phyloP scores from a whole-genome alignment of 2,329 filamentous ascomycete species.

The Aspergillus pseudoglaucus region DNA sequence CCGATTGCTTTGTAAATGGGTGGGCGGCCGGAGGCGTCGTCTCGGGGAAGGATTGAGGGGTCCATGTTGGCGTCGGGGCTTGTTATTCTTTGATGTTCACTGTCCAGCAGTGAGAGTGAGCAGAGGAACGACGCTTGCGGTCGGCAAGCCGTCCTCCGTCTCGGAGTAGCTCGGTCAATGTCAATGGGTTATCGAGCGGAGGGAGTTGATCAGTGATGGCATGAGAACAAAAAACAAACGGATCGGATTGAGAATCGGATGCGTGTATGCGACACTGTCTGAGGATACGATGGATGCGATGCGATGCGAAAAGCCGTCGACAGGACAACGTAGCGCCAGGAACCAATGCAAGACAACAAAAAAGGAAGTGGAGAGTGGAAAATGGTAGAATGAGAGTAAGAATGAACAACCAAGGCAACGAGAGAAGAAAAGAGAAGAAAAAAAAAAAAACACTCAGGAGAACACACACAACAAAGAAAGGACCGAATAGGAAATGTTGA shows the following conservation, averaged over 20 bases:
- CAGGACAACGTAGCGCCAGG: background rate
- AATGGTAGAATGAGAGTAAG: background rate
- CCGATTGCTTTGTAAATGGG: constrained; percentile 75
- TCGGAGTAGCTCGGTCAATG: constrained; percentile 6
- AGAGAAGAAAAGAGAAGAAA: background rate
- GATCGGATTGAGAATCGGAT: background rate
- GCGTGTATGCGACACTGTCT: too few species aligned
- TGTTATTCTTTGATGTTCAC: constrained; percentile 2
- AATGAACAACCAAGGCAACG: background rate
- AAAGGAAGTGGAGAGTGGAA: background rate
- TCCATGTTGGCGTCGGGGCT: constrained; percentile 33
- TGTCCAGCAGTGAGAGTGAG: constrained; percentile 18
- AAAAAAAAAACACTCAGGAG: constrained; percentile 12
- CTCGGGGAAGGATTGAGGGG: constrained; percentile 22
- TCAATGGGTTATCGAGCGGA: constrained; percentile 6
- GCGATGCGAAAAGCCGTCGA: background rate
- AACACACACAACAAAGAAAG: constrained; percentile 1
- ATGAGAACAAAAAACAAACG: background rate
- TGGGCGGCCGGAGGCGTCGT: constrained; percentile 29
- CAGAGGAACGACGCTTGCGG: constrained; percentile 4
- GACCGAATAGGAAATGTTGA: too few species aligned
- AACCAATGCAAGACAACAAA: background rate
- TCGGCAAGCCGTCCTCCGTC: constrained; percentile 16
- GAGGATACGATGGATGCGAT: too few species aligned
- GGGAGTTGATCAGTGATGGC: background rate